A percentile compares a stretch with the other conserved stretches of the same genome.
These are phyloP conservation scores for Rhodotorula mucilaginosa DNA, from an alignment of 1,284 basidiomycete species.

Conservation along the genomic window DNA sequence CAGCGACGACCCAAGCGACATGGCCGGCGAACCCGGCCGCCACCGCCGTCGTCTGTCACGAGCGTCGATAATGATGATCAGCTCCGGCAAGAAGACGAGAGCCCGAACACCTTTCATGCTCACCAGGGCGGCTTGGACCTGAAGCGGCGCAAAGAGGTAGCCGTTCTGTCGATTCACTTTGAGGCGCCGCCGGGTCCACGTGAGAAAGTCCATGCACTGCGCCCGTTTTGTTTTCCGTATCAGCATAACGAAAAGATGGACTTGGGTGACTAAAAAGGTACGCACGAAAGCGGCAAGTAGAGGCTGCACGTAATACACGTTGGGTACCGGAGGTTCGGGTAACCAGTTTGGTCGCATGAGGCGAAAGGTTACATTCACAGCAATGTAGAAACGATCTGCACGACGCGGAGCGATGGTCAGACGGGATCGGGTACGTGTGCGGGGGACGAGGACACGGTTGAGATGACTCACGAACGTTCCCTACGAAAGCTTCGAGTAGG, in stretches of 20 bases:
- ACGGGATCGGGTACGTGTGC: too few species aligned
- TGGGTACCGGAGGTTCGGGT: neutral
- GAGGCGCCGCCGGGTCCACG: neutral
- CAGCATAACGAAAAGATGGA: too few species aligned
- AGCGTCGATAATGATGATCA: too few species aligned
- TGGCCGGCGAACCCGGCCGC: neutral
- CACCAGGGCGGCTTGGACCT: neutral
- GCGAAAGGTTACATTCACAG: neutral
- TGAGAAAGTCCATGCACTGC: neutral
- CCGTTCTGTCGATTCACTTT: neutral
- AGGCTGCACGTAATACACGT: neutral
- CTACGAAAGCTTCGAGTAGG: neutral
- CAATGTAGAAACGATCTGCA: neutral
- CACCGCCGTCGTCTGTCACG: neutral
- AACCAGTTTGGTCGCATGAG: neutral
- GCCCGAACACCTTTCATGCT: neutral
- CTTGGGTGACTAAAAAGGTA: too few species aligned
- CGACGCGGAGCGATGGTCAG: neutral
- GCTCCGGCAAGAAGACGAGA: too few species aligned
- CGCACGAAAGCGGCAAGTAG: neutral
- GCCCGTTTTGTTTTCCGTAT: too few species aligned
- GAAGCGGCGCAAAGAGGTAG: neutral
- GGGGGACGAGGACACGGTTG: too few species aligned
- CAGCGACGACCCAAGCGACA: neutral
- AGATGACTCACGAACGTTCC: neutral